Evolutionary conservation across 805 yeast genomes (phyloP), one percentile per base, ranked within the genome.

Genomic region (Wickerhamomyces rabaulensis): DNA sequence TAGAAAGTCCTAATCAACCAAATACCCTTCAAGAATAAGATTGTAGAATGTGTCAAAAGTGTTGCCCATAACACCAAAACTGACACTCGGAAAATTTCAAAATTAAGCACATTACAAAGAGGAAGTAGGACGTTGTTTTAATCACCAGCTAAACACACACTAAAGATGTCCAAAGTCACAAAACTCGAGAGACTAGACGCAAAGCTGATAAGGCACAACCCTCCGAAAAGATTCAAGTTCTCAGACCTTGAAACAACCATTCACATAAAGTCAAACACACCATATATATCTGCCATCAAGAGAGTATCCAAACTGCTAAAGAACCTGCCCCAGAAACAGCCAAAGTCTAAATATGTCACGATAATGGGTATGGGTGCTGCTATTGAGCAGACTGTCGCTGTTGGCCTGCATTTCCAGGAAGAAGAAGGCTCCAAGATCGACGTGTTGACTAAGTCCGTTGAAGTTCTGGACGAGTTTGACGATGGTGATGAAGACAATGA

Each of bases 361-460:
- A 74, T 90, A 3, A 64, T 78, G 45, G 97, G 95, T 0, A 81
- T 87, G 84, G 96, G 96, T 2, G 74, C 71, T 46, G 76, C 91
- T 9, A 78, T 85, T 9, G 80, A 75, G 42, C 83, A 77, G 55
- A 79, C 83, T 0, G 50, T 85, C n/a, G 69, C 81, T 13, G 51
- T 90, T 1, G 95, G 79, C 0, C 61, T 79, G 23, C 75, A 80
- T 56, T 84, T 82, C 58, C 76, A 77, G 54, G 67, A 66, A 15
- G 74, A 76, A 29, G 66, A 72, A 37, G 72, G 75, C 9, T 68
- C 75, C 57, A 68, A 60, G 48, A 78, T 87, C 9, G 88, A 84
- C 12, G 56, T 86, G 1, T 61, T 65, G 25, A 89, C 96, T 0
- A 81, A 76, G 21, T 79, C 84, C 6, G 73, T 84, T 0, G 76